Conservation (phyloP, 371 early-diverging fungal species). For the Capillidium rhysosporum region DNA sequence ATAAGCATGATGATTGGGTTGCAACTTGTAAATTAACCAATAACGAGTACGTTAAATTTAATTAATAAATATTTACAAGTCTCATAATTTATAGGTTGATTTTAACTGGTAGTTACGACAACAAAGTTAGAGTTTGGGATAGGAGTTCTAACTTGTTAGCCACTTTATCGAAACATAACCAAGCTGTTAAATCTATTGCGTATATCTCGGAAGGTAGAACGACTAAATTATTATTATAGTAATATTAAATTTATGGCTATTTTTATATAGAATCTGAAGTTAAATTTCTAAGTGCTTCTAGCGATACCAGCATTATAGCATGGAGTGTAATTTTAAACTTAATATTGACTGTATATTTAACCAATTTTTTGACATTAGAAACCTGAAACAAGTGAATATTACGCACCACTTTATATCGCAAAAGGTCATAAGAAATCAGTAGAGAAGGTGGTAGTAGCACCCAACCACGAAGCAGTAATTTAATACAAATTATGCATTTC, state of each 20-base stretch:
- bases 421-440: conserved; percentile 14
- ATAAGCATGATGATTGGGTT: conserved; percentile 89
- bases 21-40: conserved; percentile 30
- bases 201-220: conserved; percentile 19
- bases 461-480: conserved; percentile 1
- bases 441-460: conserved; percentile 29
- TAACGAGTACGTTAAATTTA: neutral
- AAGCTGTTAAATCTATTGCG: conserved; percentile 48
- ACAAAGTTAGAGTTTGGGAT: conserved; percentile 64
- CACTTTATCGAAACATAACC: conserved; percentile 42
- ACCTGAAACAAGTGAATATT: neutral
- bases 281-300: conserved; percentile 10
- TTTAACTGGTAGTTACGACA: conserved; percentile 71
- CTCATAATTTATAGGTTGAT: conserved; percentile 20
- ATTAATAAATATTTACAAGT: neutral
- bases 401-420: neutral
- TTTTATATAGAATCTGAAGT: conserved; percentile 1
- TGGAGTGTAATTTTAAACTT: conserved; percentile 8
- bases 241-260: neutral
- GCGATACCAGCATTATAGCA: conserved; percentile 10
- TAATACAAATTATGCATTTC: neutral
- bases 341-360: neutral
- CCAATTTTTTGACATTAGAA: neutral
- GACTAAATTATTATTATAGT: too few species aligned
- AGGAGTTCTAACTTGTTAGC: conserved; percentile 43